Evolutionary conservation across 1,139 yeast genomes (phyloP).

Genomic region (Suhomyces panamericanus): DNA sequence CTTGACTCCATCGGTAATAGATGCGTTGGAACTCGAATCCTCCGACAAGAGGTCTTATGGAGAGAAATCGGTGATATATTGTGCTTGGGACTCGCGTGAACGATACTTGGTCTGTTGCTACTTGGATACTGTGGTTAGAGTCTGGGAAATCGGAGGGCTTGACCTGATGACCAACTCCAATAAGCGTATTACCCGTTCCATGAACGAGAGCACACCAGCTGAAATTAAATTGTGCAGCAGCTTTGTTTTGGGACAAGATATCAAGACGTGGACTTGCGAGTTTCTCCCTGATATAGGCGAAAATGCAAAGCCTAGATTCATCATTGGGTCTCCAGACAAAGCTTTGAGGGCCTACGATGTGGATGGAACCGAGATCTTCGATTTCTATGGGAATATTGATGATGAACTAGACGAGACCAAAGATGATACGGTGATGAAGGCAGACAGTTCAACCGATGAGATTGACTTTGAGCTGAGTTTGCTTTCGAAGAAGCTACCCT

Average conservation of each 20-base stretch:
- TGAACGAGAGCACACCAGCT: constrained; percentile 15
- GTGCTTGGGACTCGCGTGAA: constrained; percentile 74
- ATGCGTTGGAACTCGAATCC: constrained; percentile 30
- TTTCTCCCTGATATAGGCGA: constrained; percentile 53
- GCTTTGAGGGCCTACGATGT: constrained; percentile 63
- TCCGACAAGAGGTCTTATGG: constrained; percentile 22
- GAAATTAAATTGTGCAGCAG: constrained; percentile 31
- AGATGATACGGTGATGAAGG: constrained; percentile 17
- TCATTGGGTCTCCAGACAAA: constrained; percentile 79
- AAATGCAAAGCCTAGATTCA: constrained; percentile 47
- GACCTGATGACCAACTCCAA: constrained; percentile 26
- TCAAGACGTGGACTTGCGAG: constrained; percentile 64
- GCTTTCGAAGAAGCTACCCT: constrained; percentile 2
- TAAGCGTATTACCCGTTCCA: constrained; percentile 27
- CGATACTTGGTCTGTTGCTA: constrained; percentile 67
- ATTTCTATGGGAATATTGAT: constrained; percentile 44
- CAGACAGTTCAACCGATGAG: constrained; percentile 12
- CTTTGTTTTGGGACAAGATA: constrained; percentile 42
- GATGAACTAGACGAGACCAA: constrained; percentile 20
- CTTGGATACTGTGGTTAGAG: constrained; percentile 61
- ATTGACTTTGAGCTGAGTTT: constrained; percentile 3
- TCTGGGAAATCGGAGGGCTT: constrained; percentile 59
- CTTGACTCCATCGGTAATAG: constrained; percentile 35
- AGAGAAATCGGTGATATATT: constrained; percentile 59
- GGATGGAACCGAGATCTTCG: constrained; percentile 43